phyloP scores from a whole-genome alignment of 2,329 filamentous ascomycete species.

The Bipolaris zeicola region DNA sequence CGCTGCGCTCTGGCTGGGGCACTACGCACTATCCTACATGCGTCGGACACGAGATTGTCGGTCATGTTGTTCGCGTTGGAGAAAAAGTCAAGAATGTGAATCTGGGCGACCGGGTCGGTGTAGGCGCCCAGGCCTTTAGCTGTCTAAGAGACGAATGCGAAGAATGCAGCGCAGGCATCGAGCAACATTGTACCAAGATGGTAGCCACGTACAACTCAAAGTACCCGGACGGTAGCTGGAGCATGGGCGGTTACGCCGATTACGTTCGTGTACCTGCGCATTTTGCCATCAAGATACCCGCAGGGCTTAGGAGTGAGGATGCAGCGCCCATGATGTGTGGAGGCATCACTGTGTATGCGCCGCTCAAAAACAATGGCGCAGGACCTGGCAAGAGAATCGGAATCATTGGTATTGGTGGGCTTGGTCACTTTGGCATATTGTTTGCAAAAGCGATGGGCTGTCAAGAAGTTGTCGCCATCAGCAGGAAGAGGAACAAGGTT shows the following conservation, averaged over 20 bases:
- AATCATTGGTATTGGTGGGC: slow-evolving; percentile 73
- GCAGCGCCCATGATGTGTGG: slow-evolving; percentile 77
- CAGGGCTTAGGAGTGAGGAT: slow-evolving; percentile 54
- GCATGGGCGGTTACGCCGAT: slow-evolving; percentile 68
- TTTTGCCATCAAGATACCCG: slow-evolving; percentile 66
- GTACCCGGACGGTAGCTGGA: slow-evolving; percentile 63
- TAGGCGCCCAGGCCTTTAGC: slow-evolving; percentile 57
- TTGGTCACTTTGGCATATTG: slow-evolving; percentile 75
- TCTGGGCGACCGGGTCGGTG: slow-evolving; percentile 65
- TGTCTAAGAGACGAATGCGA: slow-evolving; percentile 58
- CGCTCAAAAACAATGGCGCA: slow-evolving; percentile 68
- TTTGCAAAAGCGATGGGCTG: slow-evolving; percentile 74
- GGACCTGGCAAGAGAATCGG: slow-evolving; percentile 74
- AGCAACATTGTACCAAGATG: slow-evolving; percentile 54
- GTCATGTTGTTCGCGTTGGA: slow-evolving; percentile 47
- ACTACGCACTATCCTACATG: slow-evolving; percentile 52
- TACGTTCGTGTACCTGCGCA: slow-evolving; percentile 61
- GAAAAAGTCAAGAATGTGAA: slow-evolving; percentile 54
- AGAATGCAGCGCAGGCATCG: slow-evolving; percentile 56
- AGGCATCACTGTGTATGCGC: slow-evolving; percentile 75
- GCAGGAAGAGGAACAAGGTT: slow-evolving; percentile 63
- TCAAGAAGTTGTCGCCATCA: slow-evolving; percentile 69
- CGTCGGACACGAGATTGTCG: slow-evolving; percentile 53
- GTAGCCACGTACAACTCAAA: slow-evolving; percentile 65
- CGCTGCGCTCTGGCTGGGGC: slow-evolving; percentile 51